Evolutionary conservation across 371 early-diverging fungal species (phyloP), one percentile per base, ranked within the genome.

Genomic region (Mucor circinelloides): DNA sequence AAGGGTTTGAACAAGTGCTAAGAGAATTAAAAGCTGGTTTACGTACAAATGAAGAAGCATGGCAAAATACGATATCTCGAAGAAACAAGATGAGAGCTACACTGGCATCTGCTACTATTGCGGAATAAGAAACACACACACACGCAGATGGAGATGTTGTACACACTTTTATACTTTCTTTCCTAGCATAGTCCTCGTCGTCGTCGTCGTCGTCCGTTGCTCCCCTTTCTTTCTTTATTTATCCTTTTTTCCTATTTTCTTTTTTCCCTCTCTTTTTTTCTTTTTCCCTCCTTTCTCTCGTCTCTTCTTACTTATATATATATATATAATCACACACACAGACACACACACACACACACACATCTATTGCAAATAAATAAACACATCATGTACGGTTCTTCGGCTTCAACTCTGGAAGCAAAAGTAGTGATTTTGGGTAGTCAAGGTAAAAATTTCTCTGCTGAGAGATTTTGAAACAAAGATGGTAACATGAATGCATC

Each of bases 361-460:
- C 36, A 36, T 4, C 36, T 1, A 10, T 36, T 44, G 17, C 19
- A 52, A 52, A 52, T 52, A 58, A 40, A 23, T 23, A 60, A 60
- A 15, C n/a, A 42, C 9, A 60, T 57, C 25, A 70, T 69, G 68
- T 68, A 72, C 60, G 59, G 61, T 59, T 70, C 79, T 40, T 77
- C 78, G 58, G 70, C 77, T 61, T 84, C 87, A 58, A 75, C 85
- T 57, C 73, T 90, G 63, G 91, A 90, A 72, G 91, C 91, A 61
- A 93, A 93, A 71, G 90, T 93, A 44, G 93, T 90, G 54, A 87
- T 90, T 67, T 79, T 90, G 63, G 91, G 91, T 55, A 88, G 89
- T 72, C 87, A 87, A 86, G 88, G 91, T 85, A 84, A 34, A 38
- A 23, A 6, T 10, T 50, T 25, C 12, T 13, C 9, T 19, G 23